Evolutionary conservation across 257 asterid genomes (phyloP), one percentile per base, ranked within the genome.

Genomic region (Eustoma russellianum): DNA sequence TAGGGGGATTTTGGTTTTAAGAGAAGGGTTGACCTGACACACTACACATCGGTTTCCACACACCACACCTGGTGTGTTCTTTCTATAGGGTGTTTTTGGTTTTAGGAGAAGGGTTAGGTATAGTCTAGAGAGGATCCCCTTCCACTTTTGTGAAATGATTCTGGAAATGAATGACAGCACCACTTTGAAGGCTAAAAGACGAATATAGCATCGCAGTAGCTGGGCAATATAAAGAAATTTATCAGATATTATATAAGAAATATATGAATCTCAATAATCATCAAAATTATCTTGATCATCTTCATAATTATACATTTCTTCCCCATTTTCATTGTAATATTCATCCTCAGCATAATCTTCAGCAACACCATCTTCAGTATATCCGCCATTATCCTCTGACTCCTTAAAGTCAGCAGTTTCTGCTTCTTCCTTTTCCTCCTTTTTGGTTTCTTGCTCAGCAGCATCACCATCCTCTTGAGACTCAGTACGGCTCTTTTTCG

Each of bases 231-330:
- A 24, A 24, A 24, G 30, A 4, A 4, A 24, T 24, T 28, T 61
- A 2, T 14, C 13, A 9, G n/a, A n/a, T n/a, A n/a, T 40, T 45
- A 19, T 17, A 24, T 24, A 24, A 24, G 30, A 24, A 24, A 24
- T 0, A 24, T 1, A 24, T 24, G 30, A 24, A 24, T 24, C 1
- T 24, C 3, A 16, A 4, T 35, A 55, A 55, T 48, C 55, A 56
- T 38, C 46, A 19, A 41, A 17, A 9, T 33, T 18, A 56, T 64
- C 52, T 18, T 33, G 45, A 33, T 56, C 33, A 18, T 64, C 70
- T 10, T 62, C 61, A 34, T 18, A 15, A 33, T 63, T 48, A 18
- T 49, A 65, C 51, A 50, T 50, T 40, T 60, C 57, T 44, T 50
- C 65, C 33, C 59, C 48, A 48, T 50, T 24, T 12, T 47, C 61